A percentile compares a stretch with the other conserved stretches of the same genome.
Evolutionary conservation across 202 grass and related monocot genomes (phyloP).

Genomic region (Zoysia matrella): DNA sequence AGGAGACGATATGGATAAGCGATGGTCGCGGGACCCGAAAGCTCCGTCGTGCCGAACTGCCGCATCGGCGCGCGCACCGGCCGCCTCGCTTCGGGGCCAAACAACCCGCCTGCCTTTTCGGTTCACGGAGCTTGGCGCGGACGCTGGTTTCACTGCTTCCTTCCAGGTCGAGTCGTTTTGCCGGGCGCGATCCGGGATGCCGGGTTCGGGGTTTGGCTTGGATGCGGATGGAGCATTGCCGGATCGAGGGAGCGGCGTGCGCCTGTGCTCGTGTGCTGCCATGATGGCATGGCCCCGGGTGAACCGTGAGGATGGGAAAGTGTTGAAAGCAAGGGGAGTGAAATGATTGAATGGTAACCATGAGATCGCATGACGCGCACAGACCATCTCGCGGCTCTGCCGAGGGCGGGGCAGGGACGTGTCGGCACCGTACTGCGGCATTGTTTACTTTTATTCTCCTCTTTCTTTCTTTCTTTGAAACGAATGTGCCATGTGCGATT

Average conservation of each 20-base stretch:
- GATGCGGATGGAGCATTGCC: background rate
- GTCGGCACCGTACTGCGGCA: background rate
- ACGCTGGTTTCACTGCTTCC: background rate
- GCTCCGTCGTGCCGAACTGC: slow-evolving; percentile 27
- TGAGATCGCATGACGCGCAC: slow-evolving; percentile 11
- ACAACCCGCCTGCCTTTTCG: slow-evolving; percentile 8
- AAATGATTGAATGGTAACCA: slow-evolving; percentile 23
- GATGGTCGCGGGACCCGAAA: slow-evolving; percentile 19
- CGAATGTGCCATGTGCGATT: too few species aligned
- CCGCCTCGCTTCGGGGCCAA: slow-evolving; percentile 16
- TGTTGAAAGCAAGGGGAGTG: slow-evolving; percentile 13
- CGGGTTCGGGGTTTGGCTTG: background rate
- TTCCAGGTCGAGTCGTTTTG: slow-evolving; percentile 26
- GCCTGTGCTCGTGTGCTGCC: background rate
- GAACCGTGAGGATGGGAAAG: background rate
- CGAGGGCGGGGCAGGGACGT: background rate
- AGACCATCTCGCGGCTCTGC: background rate
- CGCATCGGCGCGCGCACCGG: background rate
- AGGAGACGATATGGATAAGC: background rate
- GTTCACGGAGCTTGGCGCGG: background rate
- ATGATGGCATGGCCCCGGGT: slow-evolving; percentile 33
- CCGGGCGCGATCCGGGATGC: background rate
- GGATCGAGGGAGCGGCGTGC: slow-evolving; percentile 22
- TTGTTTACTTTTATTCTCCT: background rate
- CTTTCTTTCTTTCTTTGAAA: background rate